Base-by-base conservation (phyloP, 441 rosid species). In the Erysimum pusillum region DNA sequence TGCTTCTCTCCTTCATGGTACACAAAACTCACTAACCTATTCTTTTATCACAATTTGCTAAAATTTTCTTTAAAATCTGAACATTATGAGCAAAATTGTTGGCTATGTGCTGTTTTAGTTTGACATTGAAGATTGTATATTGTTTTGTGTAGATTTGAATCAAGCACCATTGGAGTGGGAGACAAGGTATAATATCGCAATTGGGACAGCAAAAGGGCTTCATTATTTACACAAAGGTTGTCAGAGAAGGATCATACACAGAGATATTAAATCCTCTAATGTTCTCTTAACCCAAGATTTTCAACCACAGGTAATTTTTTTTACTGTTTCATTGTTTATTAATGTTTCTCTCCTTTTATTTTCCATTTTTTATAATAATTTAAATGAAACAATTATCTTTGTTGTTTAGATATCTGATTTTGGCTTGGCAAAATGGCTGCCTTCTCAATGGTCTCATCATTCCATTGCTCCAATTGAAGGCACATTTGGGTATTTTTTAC, bases 401-500 rank as follows among this genome's bases (percentile, higher is more conserved):
- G 49, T 67, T 36, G 6, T 51, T 41, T 74, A 95, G 98, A 95
- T 95, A 69, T 95, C 99, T 58, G 99, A 95, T 85, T 95, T 95
- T 79, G 99, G 99, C 11, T 83, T 95, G 56, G 99, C 99, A 68
- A 95, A 95, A 79, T 95, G 99, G 99, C 89, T 95, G 77, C 99
- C 99, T 57, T 89, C 99, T 65, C 96, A 95, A 76, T 95, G 97
- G 98, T 83, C 91, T 84, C 97, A 95, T 76, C 99, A 92, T 84
- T 95, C 99, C 48, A 93, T 92, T 73, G 96, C 90, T 75, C 99
- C 99, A 35, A 95, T 95, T 57, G 99, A 95, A 88, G 99, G 99
- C 74, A 95, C 98, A 75, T 95, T 95, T 80, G 99, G 99, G 99
- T 95, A 94, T 25, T 66, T 15, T 20, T 15, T 8, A 32, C 14